Conservation (phyloP, 768 basidiomycete genomes). For the Dendrothele bispora region DNA sequence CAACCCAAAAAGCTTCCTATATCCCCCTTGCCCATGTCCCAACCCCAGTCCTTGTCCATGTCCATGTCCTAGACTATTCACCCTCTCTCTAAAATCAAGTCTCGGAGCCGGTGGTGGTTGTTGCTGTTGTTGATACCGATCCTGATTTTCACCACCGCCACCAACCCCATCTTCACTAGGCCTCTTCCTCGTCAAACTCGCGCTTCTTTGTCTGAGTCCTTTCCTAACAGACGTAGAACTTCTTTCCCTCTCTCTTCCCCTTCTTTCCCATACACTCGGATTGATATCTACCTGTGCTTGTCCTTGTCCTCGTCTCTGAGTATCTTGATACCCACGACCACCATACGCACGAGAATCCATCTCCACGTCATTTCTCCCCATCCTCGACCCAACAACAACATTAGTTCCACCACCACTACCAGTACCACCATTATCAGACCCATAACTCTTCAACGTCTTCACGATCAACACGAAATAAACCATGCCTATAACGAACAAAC, state of each 20-base stretch:
- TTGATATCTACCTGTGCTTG: background rate
- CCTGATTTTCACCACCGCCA: too few relatives aligned
- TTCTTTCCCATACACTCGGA: background rate
- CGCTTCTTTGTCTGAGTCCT: too few relatives aligned
- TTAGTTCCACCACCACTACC: background rate
- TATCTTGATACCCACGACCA: background rate
- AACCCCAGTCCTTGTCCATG: too few relatives aligned
- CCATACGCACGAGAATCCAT: background rate
- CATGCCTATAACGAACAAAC: conserved; percentile 55
- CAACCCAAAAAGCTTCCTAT: too few relatives aligned
- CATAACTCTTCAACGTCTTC: conserved; percentile 61
- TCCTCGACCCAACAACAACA: background rate
- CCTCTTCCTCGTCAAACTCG: too few relatives aligned
- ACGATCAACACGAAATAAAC: conserved; percentile 64
- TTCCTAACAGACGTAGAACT: too few relatives aligned
- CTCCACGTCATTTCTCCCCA: background rate
- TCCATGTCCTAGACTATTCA: too few relatives aligned
- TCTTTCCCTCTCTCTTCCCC: background rate
- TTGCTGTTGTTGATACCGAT: too few relatives aligned
- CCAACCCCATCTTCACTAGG: too few relatives aligned
- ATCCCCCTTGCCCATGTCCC: too few relatives aligned
- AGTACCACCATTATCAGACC: conserved; percentile 17
- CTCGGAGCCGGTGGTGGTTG: too few relatives aligned
- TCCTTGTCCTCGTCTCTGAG: background rate
- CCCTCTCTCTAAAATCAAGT: too few relatives aligned